phyloP scores from a whole-genome alignment of 164 flowering plant genomes.

The Platanus orientalis region DNA sequence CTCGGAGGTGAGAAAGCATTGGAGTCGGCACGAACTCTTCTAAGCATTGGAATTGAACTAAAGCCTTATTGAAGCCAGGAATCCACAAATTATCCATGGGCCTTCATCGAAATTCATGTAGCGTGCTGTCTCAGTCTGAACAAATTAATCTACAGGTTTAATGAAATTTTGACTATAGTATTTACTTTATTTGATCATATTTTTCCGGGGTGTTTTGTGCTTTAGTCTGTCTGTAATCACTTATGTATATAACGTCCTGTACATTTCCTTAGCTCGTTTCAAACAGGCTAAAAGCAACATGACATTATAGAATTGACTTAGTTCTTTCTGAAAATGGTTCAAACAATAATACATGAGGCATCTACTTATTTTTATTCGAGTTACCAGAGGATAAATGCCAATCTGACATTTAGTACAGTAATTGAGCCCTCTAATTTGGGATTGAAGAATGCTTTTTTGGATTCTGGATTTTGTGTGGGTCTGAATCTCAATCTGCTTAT shows the following conservation, averaged over 20 bases:
- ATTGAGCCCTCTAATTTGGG: too few species aligned
- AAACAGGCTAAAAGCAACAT: conserved; percentile 4
- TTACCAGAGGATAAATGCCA: too few species aligned
- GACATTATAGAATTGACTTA: conserved; percentile 5
- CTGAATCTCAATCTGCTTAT: too few species aligned
- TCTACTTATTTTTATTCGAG: too few species aligned
- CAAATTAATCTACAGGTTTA: conserved; percentile 19
- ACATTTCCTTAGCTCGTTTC: conserved; percentile 6
- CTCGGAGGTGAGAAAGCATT: conserved; percentile 25
- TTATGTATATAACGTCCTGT: conserved; percentile 19
- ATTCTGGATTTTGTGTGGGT: too few species aligned
- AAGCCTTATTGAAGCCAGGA: conserved; percentile 8
- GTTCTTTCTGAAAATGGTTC: not conserved
- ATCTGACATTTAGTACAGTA: too few species aligned
- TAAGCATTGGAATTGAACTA: conserved; percentile 28
- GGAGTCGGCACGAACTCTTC: conserved; percentile 27
- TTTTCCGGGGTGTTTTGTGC: not conserved
- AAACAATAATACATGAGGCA: too few species aligned
- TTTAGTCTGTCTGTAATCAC: conserved; percentile 16
- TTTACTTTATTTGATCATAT: too few species aligned
- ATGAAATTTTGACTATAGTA: conserved; percentile 12
- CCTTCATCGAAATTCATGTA: conserved; percentile 6
- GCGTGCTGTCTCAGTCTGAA: conserved; percentile 14
- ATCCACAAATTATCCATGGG: conserved; percentile 2
- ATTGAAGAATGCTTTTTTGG: too few species aligned